Evolutionary conservation across 257 asterid species (phyloP).

Genomic region (Misopates orontium): DNA sequence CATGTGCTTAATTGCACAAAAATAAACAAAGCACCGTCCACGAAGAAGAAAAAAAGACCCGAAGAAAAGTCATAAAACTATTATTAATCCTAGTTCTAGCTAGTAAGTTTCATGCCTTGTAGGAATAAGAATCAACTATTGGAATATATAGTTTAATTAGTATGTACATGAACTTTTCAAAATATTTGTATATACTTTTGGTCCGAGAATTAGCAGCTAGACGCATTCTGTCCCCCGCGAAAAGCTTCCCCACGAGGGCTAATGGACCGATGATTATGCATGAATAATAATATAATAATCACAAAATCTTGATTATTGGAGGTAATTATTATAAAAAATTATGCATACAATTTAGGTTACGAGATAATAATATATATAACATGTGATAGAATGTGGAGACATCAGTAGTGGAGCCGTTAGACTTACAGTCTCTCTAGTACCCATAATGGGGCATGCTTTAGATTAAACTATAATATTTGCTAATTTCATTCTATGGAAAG

Average conservation of each 20-base stretch:
- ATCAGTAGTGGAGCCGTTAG: slow-evolving; percentile 30
- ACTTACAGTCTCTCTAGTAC: neutral
- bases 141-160: no score
- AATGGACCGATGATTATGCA: neutral
- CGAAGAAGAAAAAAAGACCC: neutral
- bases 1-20: slow-evolving; percentile 22
- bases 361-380: neutral
- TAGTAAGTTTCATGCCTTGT: no score
- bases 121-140: no score
- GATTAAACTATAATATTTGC: slow-evolving; percentile 13
- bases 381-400: slow-evolving; percentile 20
- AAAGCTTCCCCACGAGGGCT: neutral
- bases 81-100: no score
- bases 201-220: neutral
- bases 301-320: slow-evolving; percentile 2
- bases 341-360: no score
- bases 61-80: neutral
- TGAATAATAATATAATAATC: neutral
- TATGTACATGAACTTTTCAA: no score
- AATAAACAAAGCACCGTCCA: slow-evolving; percentile 25
- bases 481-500: slow-evolving; percentile 20
- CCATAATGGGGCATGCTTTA: slow-evolving; percentile 21
- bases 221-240: slow-evolving; percentile 9
- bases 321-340: neutral
- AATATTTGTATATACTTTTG: no score